These are phyloP conservation scores for Thermomucor indicae-seudaticae DNA, from an alignment of 371 early-diverging fungal species.

Conservation along the genomic window DNA sequence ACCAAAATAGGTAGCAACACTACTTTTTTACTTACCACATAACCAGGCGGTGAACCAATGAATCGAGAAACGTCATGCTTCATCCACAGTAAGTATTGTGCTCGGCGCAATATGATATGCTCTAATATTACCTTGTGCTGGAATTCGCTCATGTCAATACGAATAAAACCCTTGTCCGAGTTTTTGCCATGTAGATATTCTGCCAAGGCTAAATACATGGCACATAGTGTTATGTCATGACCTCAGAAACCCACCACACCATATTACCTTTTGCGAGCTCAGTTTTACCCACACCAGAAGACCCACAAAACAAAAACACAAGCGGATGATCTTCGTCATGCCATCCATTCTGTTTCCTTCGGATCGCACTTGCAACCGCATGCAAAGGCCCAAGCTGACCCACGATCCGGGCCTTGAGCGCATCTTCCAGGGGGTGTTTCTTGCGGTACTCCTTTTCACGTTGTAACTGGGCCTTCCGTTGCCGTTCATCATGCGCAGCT, in stretches of 20 bases:
- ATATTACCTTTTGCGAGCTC: slow-evolving; percentile 61
- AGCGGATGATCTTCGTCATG: slow-evolving; percentile 63
- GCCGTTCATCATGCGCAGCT: slow-evolving; percentile 37
- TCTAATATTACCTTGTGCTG: slow-evolving; percentile 30
- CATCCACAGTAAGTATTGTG: neutral
- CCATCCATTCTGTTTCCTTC: slow-evolving; percentile 65
- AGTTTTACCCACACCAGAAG: slow-evolving; percentile 74
- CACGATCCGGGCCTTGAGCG: slow-evolving; percentile 44
- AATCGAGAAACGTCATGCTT: slow-evolving; percentile 64
- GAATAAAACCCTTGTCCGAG: slow-evolving; percentile 53
- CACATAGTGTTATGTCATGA: neutral
- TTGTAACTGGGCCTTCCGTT: slow-evolving; percentile 32
- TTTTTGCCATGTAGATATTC: slow-evolving; percentile 47
- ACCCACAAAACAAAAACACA: slow-evolving; percentile 70
- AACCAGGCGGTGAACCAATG: slow-evolving; percentile 69
- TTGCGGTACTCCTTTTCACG: slow-evolving; percentile 50
- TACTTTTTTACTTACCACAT: slow-evolving; percentile 44
- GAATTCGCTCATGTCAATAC: slow-evolving; percentile 73
- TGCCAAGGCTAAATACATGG: slow-evolving; percentile 25
- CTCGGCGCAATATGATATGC: neutral
- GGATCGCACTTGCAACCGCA: slow-evolving; percentile 57
- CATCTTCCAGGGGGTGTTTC: slow-evolving; percentile 52
- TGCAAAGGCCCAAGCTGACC: slow-evolving; percentile 69
- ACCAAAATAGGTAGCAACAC: too few species aligned
- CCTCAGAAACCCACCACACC: slow-evolving; percentile 16